Base-by-base conservation (phyloP, 345 rosid species). In the Acer yangbiense region DNA sequence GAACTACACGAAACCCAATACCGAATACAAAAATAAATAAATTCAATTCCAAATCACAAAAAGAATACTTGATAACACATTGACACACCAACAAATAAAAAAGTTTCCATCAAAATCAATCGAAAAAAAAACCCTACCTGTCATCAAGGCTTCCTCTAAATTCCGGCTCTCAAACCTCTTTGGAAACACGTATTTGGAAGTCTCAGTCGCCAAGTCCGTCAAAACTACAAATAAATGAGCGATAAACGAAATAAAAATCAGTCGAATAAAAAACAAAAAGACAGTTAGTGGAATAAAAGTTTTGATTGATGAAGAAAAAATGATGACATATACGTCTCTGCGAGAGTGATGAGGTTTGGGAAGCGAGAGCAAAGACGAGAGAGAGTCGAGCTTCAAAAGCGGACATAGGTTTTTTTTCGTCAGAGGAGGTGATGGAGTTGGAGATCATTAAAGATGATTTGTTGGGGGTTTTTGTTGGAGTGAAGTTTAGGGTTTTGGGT, bases 81-180 rank as follows among this genome's bases (percentile, higher is more conserved):
- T 13, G 16, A 23, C 9, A 46, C 10, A 14, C 41, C 50, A 39
- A 39, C 13, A 12, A 27, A 66, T 48, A 44, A 3, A 50, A 50
- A 69, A 69, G 13, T 48, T 23, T 25, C 73, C 17, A 69, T 72
- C 32, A 35, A 54, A 32, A 54, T 13, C 23, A 71, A 50, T 6
- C 10, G 21, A 35, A 23, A 72, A 21, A 8, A 50, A 18, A 14
- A 27, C 64, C 50, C 20, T 63, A 93, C 98, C 97, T 46, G 94
- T 82, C 99, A 95, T 95, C 41, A 93, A 80, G 3, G 94, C 94
- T 88, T 93, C 98, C 87, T 95, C 97, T 46, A 93, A 78, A 77
- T 82, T 93, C 50, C 87, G 84, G 86, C 89, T 81, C 71, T 86
- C 87, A 60, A 87, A 90, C 74, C 93, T 85, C 88, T 90, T 91